These are phyloP conservation scores for Urtica urens DNA, from an alignment of 306 rosid species.

Conservation along the genomic window DNA sequence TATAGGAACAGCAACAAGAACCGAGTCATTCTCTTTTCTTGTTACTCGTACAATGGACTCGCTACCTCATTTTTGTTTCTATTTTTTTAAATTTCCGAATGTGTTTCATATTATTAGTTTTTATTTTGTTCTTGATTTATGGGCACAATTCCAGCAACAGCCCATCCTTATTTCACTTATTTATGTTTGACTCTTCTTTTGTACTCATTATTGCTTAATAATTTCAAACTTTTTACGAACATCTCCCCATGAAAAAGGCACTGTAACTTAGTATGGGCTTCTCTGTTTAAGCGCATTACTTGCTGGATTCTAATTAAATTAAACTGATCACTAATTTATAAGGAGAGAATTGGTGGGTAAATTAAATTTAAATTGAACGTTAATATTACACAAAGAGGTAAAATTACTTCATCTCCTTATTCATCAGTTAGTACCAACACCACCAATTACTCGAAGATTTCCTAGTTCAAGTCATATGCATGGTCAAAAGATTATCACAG, in stretches of 20 bases:
- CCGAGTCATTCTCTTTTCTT: background rate
- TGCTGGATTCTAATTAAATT: too few species aligned
- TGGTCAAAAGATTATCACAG: too few species aligned
- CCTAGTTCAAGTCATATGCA: too few species aligned
- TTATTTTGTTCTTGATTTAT: constrained; percentile 1
- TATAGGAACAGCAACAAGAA: background rate
- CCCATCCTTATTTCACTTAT: constrained; percentile 12
- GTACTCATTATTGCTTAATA: constrained; percentile 20
- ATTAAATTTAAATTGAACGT: too few species aligned
- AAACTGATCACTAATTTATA: too few species aligned
- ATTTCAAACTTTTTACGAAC: constrained; percentile 11
- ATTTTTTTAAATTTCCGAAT: too few species aligned
- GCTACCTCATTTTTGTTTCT: background rate
- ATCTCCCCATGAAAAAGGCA: constrained; percentile 2
- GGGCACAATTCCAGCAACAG: background rate
- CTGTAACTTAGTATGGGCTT: constrained; percentile 15
- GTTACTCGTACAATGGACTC: background rate
- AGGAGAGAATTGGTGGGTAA: too few species aligned
- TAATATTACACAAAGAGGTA: too few species aligned
- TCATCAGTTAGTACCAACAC: too few species aligned
- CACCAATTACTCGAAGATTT: too few species aligned
- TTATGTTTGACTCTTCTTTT: constrained; percentile 19
- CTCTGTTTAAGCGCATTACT: constrained; percentile 5
- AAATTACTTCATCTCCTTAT: too few species aligned
- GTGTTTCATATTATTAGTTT: background rate